Base-by-base conservation (phyloP, 495 filamentous ascomycete species). In the Elaphomyces granulatus region DNA sequence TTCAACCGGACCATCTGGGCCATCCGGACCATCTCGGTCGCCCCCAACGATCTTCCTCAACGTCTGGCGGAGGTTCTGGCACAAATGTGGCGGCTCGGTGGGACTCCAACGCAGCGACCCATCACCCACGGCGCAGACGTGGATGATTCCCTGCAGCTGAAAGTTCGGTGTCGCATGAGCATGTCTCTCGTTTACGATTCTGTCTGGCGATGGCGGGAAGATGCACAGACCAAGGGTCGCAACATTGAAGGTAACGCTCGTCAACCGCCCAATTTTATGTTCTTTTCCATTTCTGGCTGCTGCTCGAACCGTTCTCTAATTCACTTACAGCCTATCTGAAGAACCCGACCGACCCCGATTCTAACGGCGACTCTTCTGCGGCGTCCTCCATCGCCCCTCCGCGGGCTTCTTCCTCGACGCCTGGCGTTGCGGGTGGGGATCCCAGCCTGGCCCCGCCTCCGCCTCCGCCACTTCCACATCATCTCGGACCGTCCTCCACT, bases 131-230 rank as follows among this genome's bases (percentile, higher is more conserved):
- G 47, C 33, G 15, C 53, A 34, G 60, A 67, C 31, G 64, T 74
- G 9, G 84, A 93, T 52, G 80, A 82, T 38, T 67, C 64, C 26
- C 54, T 95, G 36, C 77, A 87, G 58, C 65, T 95, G 12, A 87
- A 85, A 56, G 83, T 94, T 3, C 74, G 83, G 40, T 90, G 83
- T 51, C 74, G 87, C 8, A 87, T 88, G 73, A 92, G 84, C 56
- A 87, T 95, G 81, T 88, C 82, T 47, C 66, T 93, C 4, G 81
- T 95, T 2, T 94, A 80, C 54, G 87, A 95, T 59, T 85, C 80
- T 3, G 84, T 92, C 17, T 93, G 85, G 85, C 77, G 85, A 39
- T 95, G 87, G 87, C 70, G 87, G 42, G 84, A 92, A 51, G 81
- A 87, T 55, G 81, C 81, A 45, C 79, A 86, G 51, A 77, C 80